Base-by-base conservation (phyloP, 768 basidiomycete genomes). In the Phaeotremella skinneri region DNA sequence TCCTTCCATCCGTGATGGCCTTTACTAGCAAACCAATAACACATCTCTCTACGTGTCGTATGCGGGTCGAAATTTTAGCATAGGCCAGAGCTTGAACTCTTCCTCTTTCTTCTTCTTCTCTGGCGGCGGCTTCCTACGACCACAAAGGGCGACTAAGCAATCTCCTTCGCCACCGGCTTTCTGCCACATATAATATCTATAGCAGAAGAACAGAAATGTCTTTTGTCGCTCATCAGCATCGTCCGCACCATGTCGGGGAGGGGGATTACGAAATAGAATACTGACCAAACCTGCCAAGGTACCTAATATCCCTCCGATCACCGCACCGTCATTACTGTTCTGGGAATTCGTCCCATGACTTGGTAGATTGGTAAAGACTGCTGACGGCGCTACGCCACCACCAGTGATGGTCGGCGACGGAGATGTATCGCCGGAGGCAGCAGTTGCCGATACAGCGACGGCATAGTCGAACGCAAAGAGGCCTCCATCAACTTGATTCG, bases 381-480 rank as follows among this genome's bases (percentile, higher is more conserved):
- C 54, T 11, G 55, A 52, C 20, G 60, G 49, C 13, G 26, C 34
- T 52, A 55, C 27, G n/a, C 48, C 21, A 27, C 16, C 5, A 17
- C 16, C 42, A 64, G 31, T 27, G 9, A 27, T 32, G 2, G 62
- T 39, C 16, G 52, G 29, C 11, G 41, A 26, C 20, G 13, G 43
- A 23, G 52, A 39, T 16, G 57, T 50, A 14, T 39, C 43, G 49
- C 31, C 31, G 2, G 14, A n/a, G 31, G 6, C 49, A 21, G 27
- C 11, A 20, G 49, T 16, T 17, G 21, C 14, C 31, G 37, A 29
- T 3, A 64, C 66, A 39, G 57, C 54, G 11, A 69, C 58, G 13
- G 64, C 52, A 45, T 67, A 70, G 45, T 73, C 72, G 27, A 73
- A 50, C 27, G 72, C 72, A 32, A 73, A 55, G 3, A 63, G 20